Evolutionary conservation across 2,329 filamentous ascomycete species (phyloP).

Genomic region (Didymella pomorum): DNA sequence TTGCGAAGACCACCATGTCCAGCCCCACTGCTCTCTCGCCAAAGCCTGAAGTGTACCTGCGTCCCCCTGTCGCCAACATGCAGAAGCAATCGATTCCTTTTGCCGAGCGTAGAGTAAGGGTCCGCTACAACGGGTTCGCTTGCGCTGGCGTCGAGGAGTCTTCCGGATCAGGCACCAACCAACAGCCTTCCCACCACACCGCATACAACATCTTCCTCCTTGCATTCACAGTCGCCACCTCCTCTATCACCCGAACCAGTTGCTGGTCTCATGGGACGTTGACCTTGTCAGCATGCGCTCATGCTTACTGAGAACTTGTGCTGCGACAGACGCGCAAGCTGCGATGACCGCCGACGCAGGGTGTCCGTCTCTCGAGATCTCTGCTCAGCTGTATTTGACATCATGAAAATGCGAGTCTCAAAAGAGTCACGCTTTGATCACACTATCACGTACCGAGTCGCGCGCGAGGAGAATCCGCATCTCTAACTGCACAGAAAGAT

Average conservation of each 20-base stretch:
- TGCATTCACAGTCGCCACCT: slow-evolving; percentile 6
- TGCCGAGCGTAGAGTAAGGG: slow-evolving; percentile 10
- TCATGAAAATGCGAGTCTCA: slow-evolving; percentile 3
- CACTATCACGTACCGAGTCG: slow-evolving; percentile 37
- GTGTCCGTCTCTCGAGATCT: not conserved
- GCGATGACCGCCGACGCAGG: not conserved
- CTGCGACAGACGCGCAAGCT: slow-evolving; percentile 10
- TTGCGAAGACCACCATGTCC: too few species aligned
- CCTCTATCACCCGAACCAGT: not conserved
- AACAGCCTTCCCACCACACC: slow-evolving; percentile 3
- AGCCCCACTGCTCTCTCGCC: not conserved
- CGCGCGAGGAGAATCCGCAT: slow-evolving; percentile 20
- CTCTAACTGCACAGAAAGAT: slow-evolving; percentile 20
- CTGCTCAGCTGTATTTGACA: not conserved
- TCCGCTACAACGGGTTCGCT: slow-evolving; percentile 19
- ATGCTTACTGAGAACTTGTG: slow-evolving; percentile 16
- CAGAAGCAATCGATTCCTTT: slow-evolving; percentile 5
- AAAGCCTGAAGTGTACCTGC: not conserved
- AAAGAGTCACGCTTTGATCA: slow-evolving; percentile 36
- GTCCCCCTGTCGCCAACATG: slow-evolving; percentile 1
- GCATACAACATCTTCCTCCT: slow-evolving; percentile 4
- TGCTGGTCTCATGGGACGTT: not conserved
- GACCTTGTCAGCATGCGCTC: slow-evolving; percentile 4
- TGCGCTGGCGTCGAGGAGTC: slow-evolving; percentile 10
- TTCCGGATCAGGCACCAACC: slow-evolving; percentile 9